A percentile compares a stretch with the other conserved stretches of the same genome.
These are phyloP conservation scores for Colletotrichum gloeosporioides DNA, from an alignment of 2,329 filamentous ascomycete genomes.

Conservation along the genomic window DNA sequence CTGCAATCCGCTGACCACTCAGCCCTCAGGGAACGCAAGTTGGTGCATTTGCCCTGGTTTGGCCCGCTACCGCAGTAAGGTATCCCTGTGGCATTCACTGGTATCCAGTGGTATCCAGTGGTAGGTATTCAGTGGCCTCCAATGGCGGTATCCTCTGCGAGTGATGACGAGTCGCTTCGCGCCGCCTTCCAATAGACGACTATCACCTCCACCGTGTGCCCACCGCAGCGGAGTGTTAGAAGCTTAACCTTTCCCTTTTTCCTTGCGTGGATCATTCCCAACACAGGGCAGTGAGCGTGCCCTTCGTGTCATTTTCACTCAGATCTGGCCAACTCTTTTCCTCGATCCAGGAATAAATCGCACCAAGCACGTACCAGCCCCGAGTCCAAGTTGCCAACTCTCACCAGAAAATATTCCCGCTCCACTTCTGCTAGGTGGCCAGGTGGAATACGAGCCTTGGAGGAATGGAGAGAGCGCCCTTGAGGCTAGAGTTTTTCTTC, in stretches of 20 bases:
- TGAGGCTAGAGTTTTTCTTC: background rate
- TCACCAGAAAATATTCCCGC: background rate
- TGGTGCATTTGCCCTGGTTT: background rate
- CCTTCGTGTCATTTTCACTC: background rate
- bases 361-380: background rate
- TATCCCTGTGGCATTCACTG: background rate
- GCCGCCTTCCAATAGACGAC: background rate
- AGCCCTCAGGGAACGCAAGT: background rate
- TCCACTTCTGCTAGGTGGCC: background rate
- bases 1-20: background rate
- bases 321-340: slow-evolving; percentile 9
- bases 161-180: slow-evolving; percentile 5
- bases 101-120: background rate
- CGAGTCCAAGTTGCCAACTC: background rate
- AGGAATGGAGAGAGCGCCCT: background rate
- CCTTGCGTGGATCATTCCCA: slow-evolving; percentile 14
- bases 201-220: background rate
- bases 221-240: slow-evolving; percentile 12
- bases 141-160: background rate
- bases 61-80: no score
- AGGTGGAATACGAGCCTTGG: slow-evolving; percentile 15
- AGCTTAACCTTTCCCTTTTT: slow-evolving; percentile 9
- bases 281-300: background rate
- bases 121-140: background rate
- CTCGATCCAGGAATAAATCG: slow-evolving; percentile 14